Evolutionary conservation across 176 grass and related monocot species (phyloP).

Genomic region (Hordeum vulgare): DNA sequence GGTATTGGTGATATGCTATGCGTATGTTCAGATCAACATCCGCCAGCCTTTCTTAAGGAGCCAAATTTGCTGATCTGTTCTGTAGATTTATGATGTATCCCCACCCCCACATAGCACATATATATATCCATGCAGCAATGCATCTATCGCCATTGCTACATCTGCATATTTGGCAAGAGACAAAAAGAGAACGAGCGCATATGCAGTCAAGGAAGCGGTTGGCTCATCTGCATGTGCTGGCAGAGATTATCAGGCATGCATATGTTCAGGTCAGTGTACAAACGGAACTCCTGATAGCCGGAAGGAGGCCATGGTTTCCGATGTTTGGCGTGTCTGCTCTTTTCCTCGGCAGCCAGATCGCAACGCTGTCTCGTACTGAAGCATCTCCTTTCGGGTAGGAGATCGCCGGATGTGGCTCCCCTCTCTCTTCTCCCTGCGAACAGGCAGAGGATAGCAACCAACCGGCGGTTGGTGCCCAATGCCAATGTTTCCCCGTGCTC

Average conservation of each 20-base stretch:
- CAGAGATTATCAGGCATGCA: not conserved
- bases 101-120: not conserved
- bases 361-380: not conserved
- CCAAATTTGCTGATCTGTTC: not conserved
- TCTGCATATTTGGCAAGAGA: not conserved
- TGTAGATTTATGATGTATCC: too few species aligned
- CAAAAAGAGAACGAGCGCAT: not conserved
- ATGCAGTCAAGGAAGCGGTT: slow-evolving; percentile 8
- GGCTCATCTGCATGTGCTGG: not conserved
- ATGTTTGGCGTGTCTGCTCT: not conserved
- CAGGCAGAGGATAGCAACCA: not conserved
- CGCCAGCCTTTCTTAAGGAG: not conserved
- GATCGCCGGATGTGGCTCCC: not conserved
- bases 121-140: too few species aligned
- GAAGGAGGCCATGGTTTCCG: not conserved
- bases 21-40: not conserved
- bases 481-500: not conserved
- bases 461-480: not conserved
- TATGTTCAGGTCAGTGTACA: not conserved
- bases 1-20: not conserved
- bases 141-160: not conserved
- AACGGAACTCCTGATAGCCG: not conserved
- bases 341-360: not conserved
- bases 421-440: not conserved
- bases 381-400: not conserved